Percentiles rank a stretch among this genome's conserved stretches.
phyloP scores from a whole-genome alignment of 2,329 filamentous ascomycete species.

The Sporothrix humicola region DNA sequence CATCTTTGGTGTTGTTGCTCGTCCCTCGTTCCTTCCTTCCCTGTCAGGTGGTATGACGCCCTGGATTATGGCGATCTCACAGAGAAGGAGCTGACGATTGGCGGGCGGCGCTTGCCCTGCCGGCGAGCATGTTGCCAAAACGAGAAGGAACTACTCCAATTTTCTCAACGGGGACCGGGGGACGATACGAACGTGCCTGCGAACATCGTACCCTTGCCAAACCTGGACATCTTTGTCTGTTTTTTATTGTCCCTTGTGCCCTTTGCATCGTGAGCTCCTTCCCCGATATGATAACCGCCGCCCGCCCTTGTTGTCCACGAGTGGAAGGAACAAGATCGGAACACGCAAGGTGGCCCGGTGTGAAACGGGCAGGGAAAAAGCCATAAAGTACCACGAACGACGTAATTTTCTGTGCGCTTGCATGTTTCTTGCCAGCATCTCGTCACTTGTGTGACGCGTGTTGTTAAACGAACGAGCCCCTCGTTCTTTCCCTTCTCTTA shows the following conservation, averaged over 20 bases:
- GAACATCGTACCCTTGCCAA: not conserved
- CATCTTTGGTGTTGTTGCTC: not conserved
- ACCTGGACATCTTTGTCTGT: not conserved
- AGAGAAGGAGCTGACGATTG: not conserved
- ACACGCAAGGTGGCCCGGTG: not conserved
- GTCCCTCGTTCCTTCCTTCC: not conserved
- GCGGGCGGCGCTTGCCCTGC: not conserved
- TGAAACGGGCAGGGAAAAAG: not conserved
- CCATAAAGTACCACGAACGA: slow-evolving; percentile 1
- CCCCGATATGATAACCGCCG: slow-evolving; percentile 4
- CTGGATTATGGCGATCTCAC: not conserved
- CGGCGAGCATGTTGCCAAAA: slow-evolving; percentile 11
- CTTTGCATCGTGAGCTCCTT: not conserved
- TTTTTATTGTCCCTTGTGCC: not conserved
- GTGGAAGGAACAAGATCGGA: slow-evolving; percentile 7
- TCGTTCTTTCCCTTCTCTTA: slow-evolving; percentile 7
- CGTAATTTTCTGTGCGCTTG: slow-evolving; percentile 8
- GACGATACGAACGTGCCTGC: not conserved
- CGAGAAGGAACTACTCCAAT: not conserved
- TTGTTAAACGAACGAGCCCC: not conserved
- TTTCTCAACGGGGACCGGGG: not conserved
- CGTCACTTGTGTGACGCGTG: not conserved
- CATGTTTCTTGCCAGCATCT: slow-evolving; percentile 21
- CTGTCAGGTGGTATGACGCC: not conserved
- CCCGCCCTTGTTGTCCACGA: not conserved